Evolutionary conservation across 73 alveolate species (phyloP).

Genomic region (Tetrahymena borealis): DNA sequence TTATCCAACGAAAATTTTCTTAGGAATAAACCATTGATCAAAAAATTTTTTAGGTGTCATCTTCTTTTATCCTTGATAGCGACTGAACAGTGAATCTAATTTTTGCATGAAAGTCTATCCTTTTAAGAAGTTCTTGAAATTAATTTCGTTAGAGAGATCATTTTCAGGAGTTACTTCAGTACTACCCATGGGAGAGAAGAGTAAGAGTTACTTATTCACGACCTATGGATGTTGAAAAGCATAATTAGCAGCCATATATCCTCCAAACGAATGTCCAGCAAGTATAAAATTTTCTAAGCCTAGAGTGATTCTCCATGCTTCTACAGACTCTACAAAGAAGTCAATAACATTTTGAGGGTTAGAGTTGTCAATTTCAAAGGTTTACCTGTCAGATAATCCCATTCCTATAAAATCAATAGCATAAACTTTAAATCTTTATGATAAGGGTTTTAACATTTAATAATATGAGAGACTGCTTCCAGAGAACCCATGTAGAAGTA

Average conservation of each 20-base stretch:
- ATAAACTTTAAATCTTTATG: slow-evolving; percentile 42
- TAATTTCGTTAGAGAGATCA: background rate
- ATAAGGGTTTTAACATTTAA: slow-evolving; percentile 22
- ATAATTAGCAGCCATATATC: slow-evolving; percentile 60
- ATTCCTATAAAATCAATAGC: slow-evolving; percentile 68
- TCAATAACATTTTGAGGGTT: slow-evolving; percentile 51
- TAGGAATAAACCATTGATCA: background rate
- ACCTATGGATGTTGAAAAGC: slow-evolving; percentile 57
- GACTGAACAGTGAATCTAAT: background rate
- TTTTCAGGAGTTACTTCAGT: background rate
- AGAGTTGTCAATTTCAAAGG: slow-evolving; percentile 15
- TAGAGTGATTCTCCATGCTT: slow-evolving; percentile 39
- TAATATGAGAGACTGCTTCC: slow-evolving; percentile 43
- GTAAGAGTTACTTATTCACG: slow-evolving; percentile 46
- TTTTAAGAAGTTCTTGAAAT: background rate
- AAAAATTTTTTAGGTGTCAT: background rate
- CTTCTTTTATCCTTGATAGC: background rate
- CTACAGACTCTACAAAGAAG: slow-evolving; percentile 70
- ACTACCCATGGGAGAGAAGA: slow-evolving; percentile 62
- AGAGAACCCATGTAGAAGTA: slow-evolving; percentile 47
- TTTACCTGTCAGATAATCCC: slow-evolving; percentile 65
- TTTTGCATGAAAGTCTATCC: background rate
- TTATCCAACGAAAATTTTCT: background rate
- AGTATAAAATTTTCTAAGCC: slow-evolving; percentile 47
- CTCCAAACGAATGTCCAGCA: slow-evolving; percentile 84